Evolutionary conservation across 257 asterid species (phyloP).

Genomic region (Przewalskia tangutica): DNA sequence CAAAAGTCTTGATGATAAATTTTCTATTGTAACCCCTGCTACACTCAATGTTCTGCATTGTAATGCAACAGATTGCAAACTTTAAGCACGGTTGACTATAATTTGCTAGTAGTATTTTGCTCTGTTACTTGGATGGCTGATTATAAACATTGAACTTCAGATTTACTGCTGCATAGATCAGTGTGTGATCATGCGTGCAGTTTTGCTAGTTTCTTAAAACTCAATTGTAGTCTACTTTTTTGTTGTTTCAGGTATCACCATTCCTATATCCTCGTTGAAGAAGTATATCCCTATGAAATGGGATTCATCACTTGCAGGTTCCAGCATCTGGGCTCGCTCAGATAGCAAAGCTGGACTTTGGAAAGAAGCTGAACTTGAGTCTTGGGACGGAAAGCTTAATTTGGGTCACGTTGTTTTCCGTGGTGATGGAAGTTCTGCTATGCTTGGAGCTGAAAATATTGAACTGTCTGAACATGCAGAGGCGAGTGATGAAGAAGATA

Average conservation of each 20-base stretch:
- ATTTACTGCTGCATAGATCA: neutral
- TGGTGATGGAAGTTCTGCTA: constrained; percentile 66
- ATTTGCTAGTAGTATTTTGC: neutral
- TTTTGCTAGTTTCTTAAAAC: neutral
- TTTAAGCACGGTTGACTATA: neutral
- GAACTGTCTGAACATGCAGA: constrained; percentile 53
- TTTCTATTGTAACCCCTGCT: neutral
- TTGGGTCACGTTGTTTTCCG: constrained; percentile 55
- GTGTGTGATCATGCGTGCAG: neutral
- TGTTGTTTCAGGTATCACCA: constrained; percentile 47
- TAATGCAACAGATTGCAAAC: neutral
- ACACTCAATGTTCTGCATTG: neutral
- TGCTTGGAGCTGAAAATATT: constrained; percentile 54
- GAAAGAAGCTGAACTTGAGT: constrained; percentile 85
- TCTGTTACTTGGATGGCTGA: neutral
- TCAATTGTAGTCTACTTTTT: neutral
- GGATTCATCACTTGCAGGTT: constrained; percentile 79
- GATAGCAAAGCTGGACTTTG: constrained; percentile 55
- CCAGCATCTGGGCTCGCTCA: constrained; percentile 71
- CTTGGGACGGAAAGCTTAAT: constrained; percentile 65
- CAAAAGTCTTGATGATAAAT: neutral
- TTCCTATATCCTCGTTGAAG: constrained; percentile 63
- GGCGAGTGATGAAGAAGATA: constrained; percentile 54
- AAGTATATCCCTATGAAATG: constrained; percentile 54
- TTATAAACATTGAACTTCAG: neutral